Conservation (phyloP, 768 basidiomycete genomes). For the Fomitopsis pulvina region DNA sequence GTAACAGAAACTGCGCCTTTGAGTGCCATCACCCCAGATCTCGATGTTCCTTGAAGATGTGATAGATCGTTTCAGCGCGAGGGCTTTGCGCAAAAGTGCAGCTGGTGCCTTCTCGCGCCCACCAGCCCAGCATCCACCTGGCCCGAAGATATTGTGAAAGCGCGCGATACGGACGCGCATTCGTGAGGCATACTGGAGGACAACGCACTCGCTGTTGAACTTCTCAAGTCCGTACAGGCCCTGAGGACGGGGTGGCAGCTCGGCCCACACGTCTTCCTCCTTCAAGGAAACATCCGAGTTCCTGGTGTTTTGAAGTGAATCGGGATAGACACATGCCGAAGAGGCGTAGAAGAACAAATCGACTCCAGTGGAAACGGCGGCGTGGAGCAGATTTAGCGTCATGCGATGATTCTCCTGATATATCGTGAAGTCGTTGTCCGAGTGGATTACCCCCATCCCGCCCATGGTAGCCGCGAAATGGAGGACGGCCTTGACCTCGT, state of each 20-base stretch:
- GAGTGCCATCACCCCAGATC: constrained; percentile 51
- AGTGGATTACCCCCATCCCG: constrained; percentile 58
- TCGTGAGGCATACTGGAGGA: constrained; percentile 25
- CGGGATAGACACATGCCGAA: constrained; percentile 54
- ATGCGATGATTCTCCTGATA: constrained; percentile 45
- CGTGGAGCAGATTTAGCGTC: constrained; percentile 40
- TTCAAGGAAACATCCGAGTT: constrained; percentile 35
- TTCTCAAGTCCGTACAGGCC: constrained; percentile 59
- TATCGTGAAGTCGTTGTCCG: constrained; percentile 39
- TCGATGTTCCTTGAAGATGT: constrained; percentile 29
- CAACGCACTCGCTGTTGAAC: constrained; percentile 40
- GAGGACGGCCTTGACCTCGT: constrained; percentile 37
- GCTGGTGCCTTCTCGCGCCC: constrained; percentile 57
- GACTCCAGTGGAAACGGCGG: constrained; percentile 32
- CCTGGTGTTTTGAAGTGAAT: constrained; percentile 29
- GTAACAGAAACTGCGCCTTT: constrained; percentile 49
- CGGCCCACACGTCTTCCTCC: constrained; percentile 38
- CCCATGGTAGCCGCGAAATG: constrained; percentile 62
- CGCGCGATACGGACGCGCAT: constrained; percentile 42
- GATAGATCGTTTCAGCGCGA: constrained; percentile 24
- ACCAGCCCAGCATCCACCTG: constrained; percentile 43
- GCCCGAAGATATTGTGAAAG: constrained; percentile 56
- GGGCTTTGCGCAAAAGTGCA: constrained; percentile 47
- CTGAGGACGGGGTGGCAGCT: constrained; percentile 37
- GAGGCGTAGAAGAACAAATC: constrained; percentile 47